These are phyloP conservation scores for Xylaria curta DNA, from an alignment of 495 filamentous ascomycete genomes.

Conservation along the genomic window DNA sequence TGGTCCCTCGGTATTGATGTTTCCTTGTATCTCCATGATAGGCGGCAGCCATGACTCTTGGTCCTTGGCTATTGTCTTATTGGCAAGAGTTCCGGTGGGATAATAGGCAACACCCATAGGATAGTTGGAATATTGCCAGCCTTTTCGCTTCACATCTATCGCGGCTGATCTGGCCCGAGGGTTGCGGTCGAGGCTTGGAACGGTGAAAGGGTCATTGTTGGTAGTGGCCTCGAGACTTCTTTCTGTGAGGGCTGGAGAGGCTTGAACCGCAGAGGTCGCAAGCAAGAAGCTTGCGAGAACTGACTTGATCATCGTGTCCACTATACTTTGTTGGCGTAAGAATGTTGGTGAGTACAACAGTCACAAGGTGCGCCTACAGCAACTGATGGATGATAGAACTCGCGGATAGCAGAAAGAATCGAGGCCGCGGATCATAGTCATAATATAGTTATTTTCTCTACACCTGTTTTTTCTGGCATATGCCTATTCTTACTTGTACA, in stretches of 20 bases:
- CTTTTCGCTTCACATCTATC: slow-evolving; percentile 20
- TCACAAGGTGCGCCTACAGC: neutral
- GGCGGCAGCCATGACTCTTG: slow-evolving; percentile 18
- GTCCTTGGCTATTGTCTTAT: slow-evolving; percentile 21
- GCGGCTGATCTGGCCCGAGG: slow-evolving; percentile 15
- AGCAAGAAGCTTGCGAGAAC: slow-evolving; percentile 17
- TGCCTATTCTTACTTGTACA: neutral
- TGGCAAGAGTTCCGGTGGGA: slow-evolving; percentile 16
- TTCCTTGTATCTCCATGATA: neutral
- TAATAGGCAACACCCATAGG: slow-evolving; percentile 24
- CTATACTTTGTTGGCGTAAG: neutral
- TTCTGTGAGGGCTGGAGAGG: slow-evolving; percentile 21
- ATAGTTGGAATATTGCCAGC: slow-evolving; percentile 22
- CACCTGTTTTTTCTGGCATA: neutral
- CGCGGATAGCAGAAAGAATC: neutral
- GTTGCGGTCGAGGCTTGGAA: slow-evolving; percentile 14
- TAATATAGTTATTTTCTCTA: slow-evolving; percentile 6
- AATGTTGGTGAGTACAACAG: neutral
- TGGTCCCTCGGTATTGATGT: slow-evolving; percentile 3
- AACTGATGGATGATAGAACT: neutral
- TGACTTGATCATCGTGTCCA: slow-evolving; percentile 12
- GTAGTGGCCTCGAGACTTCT: neutral
- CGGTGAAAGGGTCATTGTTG: slow-evolving; percentile 11
- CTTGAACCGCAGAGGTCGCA: slow-evolving; percentile 20
- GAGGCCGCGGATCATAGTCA: neutral